Base-by-base conservation (phyloP, 257 asterid species). In the Solanum pennellii region DNA sequence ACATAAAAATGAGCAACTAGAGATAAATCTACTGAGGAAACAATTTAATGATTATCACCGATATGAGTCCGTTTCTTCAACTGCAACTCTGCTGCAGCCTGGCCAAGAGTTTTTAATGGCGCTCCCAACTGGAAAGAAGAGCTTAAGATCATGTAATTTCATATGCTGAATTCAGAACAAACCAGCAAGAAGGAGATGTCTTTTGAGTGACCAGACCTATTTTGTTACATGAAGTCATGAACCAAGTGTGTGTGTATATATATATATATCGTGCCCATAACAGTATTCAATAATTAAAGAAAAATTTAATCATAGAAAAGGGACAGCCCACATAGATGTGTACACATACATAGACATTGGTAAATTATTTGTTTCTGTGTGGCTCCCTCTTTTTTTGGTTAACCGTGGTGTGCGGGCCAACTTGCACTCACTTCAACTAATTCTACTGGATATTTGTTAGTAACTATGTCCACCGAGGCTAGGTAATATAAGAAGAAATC, bases 41-140 rank as follows among this genome's bases (percentile, higher is more conserved):
- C 83, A 49, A 21, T 39, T 13, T 44, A 37, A 27, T 20, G 45
- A 72, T 69, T 77, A n/a, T 89, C 89, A 95, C 99, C 99, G 75
- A 97, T 94, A 89, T 91, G 92, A 76, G 99, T 97, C 88, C 93
- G 91, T 89, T 97, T 97, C 91, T 93, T 91, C 90, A 97, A 91
- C 71, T 90, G 92, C 91, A 97, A 93, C 91, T 92, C 95, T 72
- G 95, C 94, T 59, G 99, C 99, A 21, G 98, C 95, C 92, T 87
- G 93, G 77, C 96, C 98, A 89, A 97, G 82, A 83, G 90, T 89
- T 91, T 93, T 94, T 39, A 89, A 68, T 45, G 95, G 91, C 69
- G 99, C 98, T 88, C 95, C 97, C 93, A 97, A 88, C 99, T 97
- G 93, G 85, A 93, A 90, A 89, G 21, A 56, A 56, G n/a, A 75